Base-by-base conservation (phyloP, 1,284 basidiomycete genomes). In the Porphyrellus sp. region DNA sequence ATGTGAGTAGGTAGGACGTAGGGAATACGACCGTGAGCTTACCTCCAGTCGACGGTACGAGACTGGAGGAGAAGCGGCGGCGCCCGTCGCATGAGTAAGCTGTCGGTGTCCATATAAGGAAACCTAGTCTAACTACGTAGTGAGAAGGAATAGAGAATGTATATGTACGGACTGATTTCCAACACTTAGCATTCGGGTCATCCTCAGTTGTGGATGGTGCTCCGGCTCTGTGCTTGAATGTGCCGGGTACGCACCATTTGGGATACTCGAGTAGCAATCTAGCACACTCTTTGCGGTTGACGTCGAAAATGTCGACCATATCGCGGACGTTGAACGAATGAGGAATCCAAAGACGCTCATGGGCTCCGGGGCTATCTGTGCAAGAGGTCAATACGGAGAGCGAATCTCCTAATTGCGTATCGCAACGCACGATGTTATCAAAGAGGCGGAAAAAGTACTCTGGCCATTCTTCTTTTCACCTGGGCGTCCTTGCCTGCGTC, bases 221-320 rank as follows among this genome's bases (percentile, higher is more conserved):
- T 12, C 80, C 82, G 8, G 83, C 79, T 63, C 77, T 81, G 8
- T 83, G 80, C 61, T 86, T 89, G 79, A 97, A 98, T 0, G 92
- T 93, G 2, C 92, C 92, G 8, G 80, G 76, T 1, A 86, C 70
- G 46, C 88, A 80, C 90, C 93, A 97, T 62, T 88, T 89, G 0
- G 93, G 91, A 46, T 93, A 85, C 61, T 94, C 89, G 35, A 98
- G 78, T 3, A 99, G 77, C 12, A 98, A 73, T 12, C 89, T 79
- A 2, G 96, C 93, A 61, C 89, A 91, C 64, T 99, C 96, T 70
- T 97, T 98, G 49, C 96, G 83, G 70, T 99, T 99, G 43, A 97
- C 83, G 70, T 99, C 96, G 67, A 92, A 99, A 27, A 98, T 88
- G 60, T 93, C 85, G 49, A 98, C 74, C 42, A 90, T 82, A 67